A percentile compares a stretch with the other conserved stretches of the same genome.
Evolutionary conservation across 2,329 filamentous ascomycete species (phyloP).

Genomic region (Penicillium sp.): DNA sequence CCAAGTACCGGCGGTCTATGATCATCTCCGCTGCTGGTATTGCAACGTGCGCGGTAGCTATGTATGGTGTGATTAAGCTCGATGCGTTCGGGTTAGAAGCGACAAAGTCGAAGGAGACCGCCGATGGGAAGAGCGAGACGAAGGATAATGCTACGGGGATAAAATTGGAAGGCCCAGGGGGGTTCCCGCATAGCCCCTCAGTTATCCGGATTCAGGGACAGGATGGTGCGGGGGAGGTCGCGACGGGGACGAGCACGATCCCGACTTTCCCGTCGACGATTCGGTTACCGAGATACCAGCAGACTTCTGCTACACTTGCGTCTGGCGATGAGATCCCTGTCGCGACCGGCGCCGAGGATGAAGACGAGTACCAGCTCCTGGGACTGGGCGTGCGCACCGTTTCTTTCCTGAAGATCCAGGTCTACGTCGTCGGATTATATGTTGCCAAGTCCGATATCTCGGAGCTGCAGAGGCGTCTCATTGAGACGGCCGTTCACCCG

Average conservation of each 20-base stretch:
- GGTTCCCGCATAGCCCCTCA: slow-evolving; percentile 40
- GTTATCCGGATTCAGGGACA: slow-evolving; percentile 49
- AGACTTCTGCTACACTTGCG: slow-evolving; percentile 33
- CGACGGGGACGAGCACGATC: slow-evolving; percentile 80
- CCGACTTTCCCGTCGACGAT: slow-evolving; percentile 78
- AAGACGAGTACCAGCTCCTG: slow-evolving; percentile 81
- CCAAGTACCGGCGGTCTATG: slow-evolving; percentile 39
- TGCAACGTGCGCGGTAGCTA: slow-evolving; percentile 42
- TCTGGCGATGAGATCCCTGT: slow-evolving; percentile 44
- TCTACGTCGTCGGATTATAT: slow-evolving; percentile 95
- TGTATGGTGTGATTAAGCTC: slow-evolving; percentile 47
- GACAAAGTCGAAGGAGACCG: slow-evolving; percentile 21
- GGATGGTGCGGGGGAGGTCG: slow-evolving; percentile 73
- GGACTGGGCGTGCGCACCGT: slow-evolving; percentile 88
- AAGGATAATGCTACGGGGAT: slow-evolving; percentile 28
- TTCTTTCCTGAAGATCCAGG: slow-evolving; percentile 85
- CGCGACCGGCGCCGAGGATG: slow-evolving; percentile 45
- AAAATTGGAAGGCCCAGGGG: slow-evolving; percentile 47
- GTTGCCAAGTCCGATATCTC: slow-evolving; percentile 82
- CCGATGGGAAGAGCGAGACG: neutral
- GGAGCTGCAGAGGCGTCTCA: slow-evolving; percentile 75
- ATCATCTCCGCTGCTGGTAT: slow-evolving; percentile 44
- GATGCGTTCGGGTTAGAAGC: slow-evolving; percentile 28
- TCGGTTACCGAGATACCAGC: slow-evolving; percentile 58
- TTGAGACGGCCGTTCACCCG: slow-evolving; percentile 66